phyloP scores from a whole-genome alignment of 805 yeast genomes.

The Blastobotrys attinorum region DNA sequence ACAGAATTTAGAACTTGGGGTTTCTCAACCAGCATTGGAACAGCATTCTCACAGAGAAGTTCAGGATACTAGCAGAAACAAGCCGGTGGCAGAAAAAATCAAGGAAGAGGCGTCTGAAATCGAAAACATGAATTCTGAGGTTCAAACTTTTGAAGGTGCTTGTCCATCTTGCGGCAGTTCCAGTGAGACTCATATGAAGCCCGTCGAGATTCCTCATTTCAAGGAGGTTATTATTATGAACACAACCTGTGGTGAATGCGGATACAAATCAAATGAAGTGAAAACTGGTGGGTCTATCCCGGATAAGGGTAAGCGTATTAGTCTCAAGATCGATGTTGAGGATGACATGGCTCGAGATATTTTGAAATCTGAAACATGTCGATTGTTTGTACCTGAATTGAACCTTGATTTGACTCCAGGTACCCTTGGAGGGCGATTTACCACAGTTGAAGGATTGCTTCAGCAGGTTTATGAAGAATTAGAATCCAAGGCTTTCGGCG shows the following conservation, averaged over 20 bases:
- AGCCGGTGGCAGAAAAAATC: slow-evolving; percentile 20
- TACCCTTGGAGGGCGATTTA: slow-evolving; percentile 95
- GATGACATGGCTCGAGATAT: slow-evolving; percentile 94
- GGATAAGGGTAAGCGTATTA: slow-evolving; percentile 65
- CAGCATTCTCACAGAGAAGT: background rate
- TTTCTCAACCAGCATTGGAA: slow-evolving; percentile 44
- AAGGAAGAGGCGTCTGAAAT: slow-evolving; percentile 44
- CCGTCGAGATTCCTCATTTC: slow-evolving; percentile 94
- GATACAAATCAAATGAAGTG: slow-evolving; percentile 94
- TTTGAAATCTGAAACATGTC: slow-evolving; percentile 89
- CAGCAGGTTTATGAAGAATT: slow-evolving; percentile 86
- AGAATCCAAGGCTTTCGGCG: slow-evolving; percentile 72
- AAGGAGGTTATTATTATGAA: slow-evolving; percentile 96
- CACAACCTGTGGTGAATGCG: slow-evolving; percentile 86
- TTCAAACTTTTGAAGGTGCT: slow-evolving; percentile 84
- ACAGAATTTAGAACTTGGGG: slow-evolving; percentile 78
- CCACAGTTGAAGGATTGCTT: slow-evolving; percentile 90
- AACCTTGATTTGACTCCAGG: slow-evolving; percentile 89
- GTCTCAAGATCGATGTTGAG: slow-evolving; percentile 71
- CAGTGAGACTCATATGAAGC: slow-evolving; percentile 93
- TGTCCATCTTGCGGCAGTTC: slow-evolving; percentile 83
- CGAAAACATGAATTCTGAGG: slow-evolving; percentile 81
- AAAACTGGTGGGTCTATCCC: slow-evolving; percentile 98
- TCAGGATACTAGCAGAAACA: slow-evolving; percentile 25
- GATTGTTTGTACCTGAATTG: slow-evolving; percentile 77